Conservation (phyloP, 345 rosid species). For the Citrus maxima region DNA sequence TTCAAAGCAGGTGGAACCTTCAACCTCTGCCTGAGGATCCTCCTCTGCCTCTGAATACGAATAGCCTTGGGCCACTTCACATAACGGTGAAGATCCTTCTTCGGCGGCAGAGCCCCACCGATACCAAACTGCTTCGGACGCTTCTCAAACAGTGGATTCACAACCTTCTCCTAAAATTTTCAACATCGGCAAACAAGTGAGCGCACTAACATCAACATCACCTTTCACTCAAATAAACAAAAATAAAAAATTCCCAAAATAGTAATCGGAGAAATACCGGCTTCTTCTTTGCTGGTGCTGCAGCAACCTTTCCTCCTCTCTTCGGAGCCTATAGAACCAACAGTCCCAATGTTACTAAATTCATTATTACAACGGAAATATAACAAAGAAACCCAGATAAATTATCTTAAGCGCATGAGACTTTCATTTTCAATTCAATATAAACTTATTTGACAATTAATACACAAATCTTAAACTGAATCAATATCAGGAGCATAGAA, state of each 20-base stretch:
- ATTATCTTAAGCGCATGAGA: background rate
- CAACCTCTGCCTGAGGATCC: conserved; percentile 48
- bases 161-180: conserved; percentile 39
- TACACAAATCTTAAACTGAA: background rate
- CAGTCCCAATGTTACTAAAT: background rate
- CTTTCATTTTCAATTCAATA: background rate
- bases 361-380: background rate
- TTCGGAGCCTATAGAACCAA: conserved; percentile 19
- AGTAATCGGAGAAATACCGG: background rate
- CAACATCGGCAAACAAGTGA: background rate
- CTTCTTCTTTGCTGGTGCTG: conserved; percentile 26
- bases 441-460: background rate
- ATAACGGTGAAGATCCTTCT: conserved; percentile 45
- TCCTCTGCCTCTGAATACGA: conserved; percentile 52
- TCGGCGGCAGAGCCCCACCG: conserved; percentile 55
- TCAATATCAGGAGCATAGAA: background rate
- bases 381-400: background rate
- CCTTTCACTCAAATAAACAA: background rate
- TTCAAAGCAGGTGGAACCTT: conserved; percentile 61
- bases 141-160: conserved; percentile 51
- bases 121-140: conserved; percentile 60
- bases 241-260: background rate
- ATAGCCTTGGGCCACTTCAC: conserved; percentile 60
- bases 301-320: conserved; percentile 27
- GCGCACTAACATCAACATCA: background rate